Evolutionary conservation across 805 yeast genomes (phyloP).

Genomic region (Schwanniomyces sp.): DNA sequence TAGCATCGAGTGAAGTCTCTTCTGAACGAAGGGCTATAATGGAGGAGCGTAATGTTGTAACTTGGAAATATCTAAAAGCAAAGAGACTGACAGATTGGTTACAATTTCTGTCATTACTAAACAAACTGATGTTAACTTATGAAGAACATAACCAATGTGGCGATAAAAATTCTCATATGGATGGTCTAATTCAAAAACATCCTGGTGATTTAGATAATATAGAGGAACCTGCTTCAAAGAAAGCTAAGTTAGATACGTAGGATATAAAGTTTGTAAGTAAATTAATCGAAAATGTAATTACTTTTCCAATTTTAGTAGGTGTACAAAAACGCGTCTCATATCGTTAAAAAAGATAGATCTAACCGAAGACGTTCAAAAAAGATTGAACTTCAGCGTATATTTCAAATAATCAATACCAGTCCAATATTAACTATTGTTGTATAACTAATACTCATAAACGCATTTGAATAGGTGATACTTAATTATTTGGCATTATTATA

Average conservation of each 20-base stretch:
- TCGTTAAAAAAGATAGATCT: not conserved
- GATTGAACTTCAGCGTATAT: not conserved
- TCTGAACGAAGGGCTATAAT: constrained; percentile 10
- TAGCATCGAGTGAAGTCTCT: constrained; percentile 9
- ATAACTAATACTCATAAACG: not conserved
- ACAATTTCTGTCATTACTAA: constrained; percentile 17
- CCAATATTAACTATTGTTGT: not conserved
- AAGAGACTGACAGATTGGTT: constrained; percentile 25
- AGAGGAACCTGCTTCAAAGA: not conserved
- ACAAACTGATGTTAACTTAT: constrained; percentile 3
- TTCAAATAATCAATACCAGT: not conserved
- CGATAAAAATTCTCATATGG: not conserved
- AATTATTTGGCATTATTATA: not conserved
- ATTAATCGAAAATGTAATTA: not conserved
- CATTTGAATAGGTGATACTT: not conserved
- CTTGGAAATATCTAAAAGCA: constrained; percentile 32
- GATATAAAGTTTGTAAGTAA: not conserved
- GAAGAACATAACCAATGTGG: not conserved
- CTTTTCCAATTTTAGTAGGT: not conserved
- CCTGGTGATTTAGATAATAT: not conserved
- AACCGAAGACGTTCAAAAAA: not conserved
- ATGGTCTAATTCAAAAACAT: not conserved
- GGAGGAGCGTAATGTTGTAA: constrained; percentile 26
- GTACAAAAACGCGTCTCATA: constrained; percentile 4
- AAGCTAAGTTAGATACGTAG: not conserved